phyloP scores from a whole-genome alignment of 768 basidiomycete genomes.

The Kondoa subrosea region DNA sequence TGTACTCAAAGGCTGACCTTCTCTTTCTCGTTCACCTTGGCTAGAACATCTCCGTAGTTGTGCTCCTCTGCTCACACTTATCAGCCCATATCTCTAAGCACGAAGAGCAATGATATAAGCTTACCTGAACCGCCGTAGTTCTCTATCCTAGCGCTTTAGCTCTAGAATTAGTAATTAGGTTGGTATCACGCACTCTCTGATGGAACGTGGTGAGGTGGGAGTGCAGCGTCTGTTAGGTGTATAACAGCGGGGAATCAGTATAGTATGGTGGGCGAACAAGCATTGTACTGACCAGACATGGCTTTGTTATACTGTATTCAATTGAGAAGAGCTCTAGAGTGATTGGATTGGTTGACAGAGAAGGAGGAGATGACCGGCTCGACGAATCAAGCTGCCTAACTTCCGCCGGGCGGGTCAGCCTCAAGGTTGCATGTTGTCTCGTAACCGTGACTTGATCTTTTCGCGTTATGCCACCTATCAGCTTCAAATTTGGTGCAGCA shows the following conservation, averaged over 20 bases:
- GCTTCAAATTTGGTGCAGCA: background rate
- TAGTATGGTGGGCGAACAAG: too few species aligned
- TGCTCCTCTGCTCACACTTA: background rate
- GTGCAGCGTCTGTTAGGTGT: background rate
- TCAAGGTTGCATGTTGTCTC: too few species aligned
- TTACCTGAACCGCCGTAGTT: too few species aligned
- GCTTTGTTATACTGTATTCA: background rate
- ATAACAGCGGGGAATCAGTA: background rate
- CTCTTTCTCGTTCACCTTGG: background rate
- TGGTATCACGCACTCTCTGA: background rate
- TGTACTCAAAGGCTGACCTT: background rate
- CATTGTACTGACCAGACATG: background rate
- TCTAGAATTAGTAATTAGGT: background rate
- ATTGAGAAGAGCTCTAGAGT: background rate
- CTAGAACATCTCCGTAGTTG: background rate
- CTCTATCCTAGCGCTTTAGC: too few species aligned
- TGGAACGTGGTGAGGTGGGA: background rate
- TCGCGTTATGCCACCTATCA: background rate
- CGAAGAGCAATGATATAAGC: too few species aligned
- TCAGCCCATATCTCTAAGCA: too few species aligned
- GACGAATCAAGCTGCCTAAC: background rate
- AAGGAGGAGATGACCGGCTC: background rate
- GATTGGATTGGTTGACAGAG: background rate
- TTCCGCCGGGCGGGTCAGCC: too few species aligned
- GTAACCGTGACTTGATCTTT: background rate